phyloP scores from a whole-genome alignment of 768 basidiomycete genomes.

The Kockovaella imperatae region DNA sequence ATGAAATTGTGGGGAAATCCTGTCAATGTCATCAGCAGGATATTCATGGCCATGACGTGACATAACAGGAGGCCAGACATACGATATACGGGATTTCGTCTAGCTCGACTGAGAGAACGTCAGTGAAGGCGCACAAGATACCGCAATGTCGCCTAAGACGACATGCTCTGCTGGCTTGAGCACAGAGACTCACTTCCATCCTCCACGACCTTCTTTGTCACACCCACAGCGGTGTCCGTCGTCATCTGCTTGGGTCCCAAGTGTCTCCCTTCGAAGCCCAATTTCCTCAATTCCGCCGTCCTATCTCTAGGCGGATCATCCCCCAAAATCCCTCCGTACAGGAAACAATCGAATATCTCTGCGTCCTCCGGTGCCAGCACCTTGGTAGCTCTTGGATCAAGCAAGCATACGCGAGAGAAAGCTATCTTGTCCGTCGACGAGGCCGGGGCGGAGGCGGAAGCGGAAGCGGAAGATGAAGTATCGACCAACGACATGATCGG shows the following conservation, averaged over 20 bases:
- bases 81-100: conserved; percentile 53
- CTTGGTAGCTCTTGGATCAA: conserved; percentile 80
- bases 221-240: conserved; percentile 90
- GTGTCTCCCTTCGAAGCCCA: conserved; percentile 80
- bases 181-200: conserved; percentile 53
- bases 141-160: too few relatives aligned
- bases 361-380: conserved; percentile 69
- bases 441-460: conserved; percentile 48
- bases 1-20: conserved; percentile 83
- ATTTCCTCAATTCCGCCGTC: conserved; percentile 72
- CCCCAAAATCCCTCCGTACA: conserved; percentile 70
- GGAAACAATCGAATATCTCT: conserved; percentile 71
- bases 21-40: conserved; percentile 39
- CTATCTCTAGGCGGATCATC: conserved; percentile 94
- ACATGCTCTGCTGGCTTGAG: too few relatives aligned
- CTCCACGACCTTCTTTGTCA: conserved; percentile 72
- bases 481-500: conserved; percentile 49
- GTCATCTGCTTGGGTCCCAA: conserved; percentile 93
- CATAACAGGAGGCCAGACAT: conserved; percentile 11
- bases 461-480: conserved; percentile 41
- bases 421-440: conserved; percentile 39
- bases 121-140: conserved; percentile 1
- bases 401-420: conserved; percentile 67
- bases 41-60: not conserved
- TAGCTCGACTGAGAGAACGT: conserved; percentile 53